Evolutionary conservation across 1,139 yeast genomes (phyloP), one percentile per base, ranked within the genome.

Genomic region (Geotrichum macrosporum): DNA sequence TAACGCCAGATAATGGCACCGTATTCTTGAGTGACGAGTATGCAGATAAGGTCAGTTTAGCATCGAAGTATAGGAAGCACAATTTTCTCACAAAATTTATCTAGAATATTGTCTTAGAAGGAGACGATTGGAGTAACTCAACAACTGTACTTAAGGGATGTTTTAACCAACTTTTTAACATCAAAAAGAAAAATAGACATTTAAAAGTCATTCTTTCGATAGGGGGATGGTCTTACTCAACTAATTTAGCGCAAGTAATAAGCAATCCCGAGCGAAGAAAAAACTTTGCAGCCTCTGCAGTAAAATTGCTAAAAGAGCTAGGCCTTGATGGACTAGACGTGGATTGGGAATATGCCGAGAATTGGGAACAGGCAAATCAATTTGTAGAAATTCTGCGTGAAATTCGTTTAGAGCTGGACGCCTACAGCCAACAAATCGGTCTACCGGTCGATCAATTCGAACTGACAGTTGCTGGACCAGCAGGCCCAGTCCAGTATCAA

Each of bases 311-410:
- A 58, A 54, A 65, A 2, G 66, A 71, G 44, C 75, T 78, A 58
- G 83, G 85, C 0, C 80, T 92, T 58, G 97, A 92, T 62, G 97
- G 98, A 0, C 70, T 92, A 43, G 98, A 92, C 63, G 68, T 92
- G 30, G 98, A 92, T 65, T 92, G 96, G 96, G 98, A 92, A 63
- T 89, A 82, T 56, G 95, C 96, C 0, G 62, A 66, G 19, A 71
- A 65, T 35, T 56, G 57, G 2, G 56, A 61, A 1, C 81, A 85
- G 52, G 78, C 79, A 1, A 47, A 55, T 1, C 61, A 63, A 41
- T 73, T 80, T 50, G 70, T 77, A 1, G 62, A 64, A 10, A 56
- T 86, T 31, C 64, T 84, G 9, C 57, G 57, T 24, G 55, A 52
- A 10, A 57, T 85, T 13, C 70, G 83, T 35, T 42, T 32, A 0